Evolutionary conservation across 371 early-diverging fungal species (phyloP), one percentile per base, ranked within the genome.

Genomic region (Nematocida homosporus): DNA sequence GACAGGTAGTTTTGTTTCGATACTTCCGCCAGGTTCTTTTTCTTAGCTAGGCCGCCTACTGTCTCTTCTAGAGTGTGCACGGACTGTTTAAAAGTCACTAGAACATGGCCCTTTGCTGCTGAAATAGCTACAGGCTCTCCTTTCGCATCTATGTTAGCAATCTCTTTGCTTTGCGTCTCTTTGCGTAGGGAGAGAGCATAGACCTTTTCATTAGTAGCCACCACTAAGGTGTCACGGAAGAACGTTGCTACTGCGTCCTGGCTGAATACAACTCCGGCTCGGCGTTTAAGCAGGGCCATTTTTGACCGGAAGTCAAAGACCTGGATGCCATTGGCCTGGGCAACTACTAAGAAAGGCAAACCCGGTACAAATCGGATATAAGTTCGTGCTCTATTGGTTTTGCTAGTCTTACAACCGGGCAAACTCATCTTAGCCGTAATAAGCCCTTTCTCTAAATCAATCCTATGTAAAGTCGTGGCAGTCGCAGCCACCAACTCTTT

Each of bases 111-210:
- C 34, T 47, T 6, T 30, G n/a, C 32, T 30, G 48, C n/a, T 8
- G 75, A 37, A 42, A 72, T 50, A 25, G 75, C 60, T 10, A 63
- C 50, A 2, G 75, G 60, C 8, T 48, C 5, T 27, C 61, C 75
- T 0, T 56, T n/a, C 18, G 8, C n/a, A 8, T 35, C 34, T 1
- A 72, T 48, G 23, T 72, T 37, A 20, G 60, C 38, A 25, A 72
- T 30, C 30, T 72, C 75, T 61, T 63, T 72, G 27, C 23, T 54
- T 59, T 72, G 75, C 29, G 56, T 53, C 6, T 72, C 75, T 27
- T 72, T 72, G 10, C 75, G 5, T 2, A 72, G 75, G 30, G 75
- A 72, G n/a, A 72, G 41, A 27, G 61, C 30, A 55, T 72, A 72
- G 23, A 72, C 37, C 41, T 48, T 48, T 5, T 42, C 27, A 30